These are phyloP conservation scores for Mortierella sp. DNA, from an alignment of 371 early-diverging fungal genomes.

Conservation along the genomic window DNA sequence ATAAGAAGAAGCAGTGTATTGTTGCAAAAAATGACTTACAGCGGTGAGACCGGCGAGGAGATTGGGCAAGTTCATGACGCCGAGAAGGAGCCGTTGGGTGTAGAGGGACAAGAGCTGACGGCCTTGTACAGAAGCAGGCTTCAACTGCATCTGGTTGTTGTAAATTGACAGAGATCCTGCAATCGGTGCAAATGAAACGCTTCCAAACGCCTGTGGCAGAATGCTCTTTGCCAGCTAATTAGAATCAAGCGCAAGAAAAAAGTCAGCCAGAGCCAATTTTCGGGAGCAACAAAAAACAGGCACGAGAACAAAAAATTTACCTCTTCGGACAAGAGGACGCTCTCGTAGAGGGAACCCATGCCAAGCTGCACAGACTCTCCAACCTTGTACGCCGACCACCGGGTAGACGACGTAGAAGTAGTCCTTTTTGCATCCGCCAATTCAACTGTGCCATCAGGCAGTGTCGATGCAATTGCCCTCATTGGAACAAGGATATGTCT, in stretches of 20 bases:
- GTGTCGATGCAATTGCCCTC: constrained; percentile 22
- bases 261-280: no score
- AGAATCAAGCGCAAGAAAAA: neutral
- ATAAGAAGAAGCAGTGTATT: neutral
- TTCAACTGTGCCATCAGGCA: constrained; percentile 25
- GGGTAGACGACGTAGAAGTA: constrained; percentile 29
- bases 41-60: constrained; percentile 36
- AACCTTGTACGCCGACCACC: constrained; percentile 46
- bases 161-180: constrained; percentile 56
- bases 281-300: no score
- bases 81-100: constrained; percentile 46
- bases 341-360: constrained; percentile 50
- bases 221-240: constrained; percentile 45
- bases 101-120: constrained; percentile 45
- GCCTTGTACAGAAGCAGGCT: constrained; percentile 44
- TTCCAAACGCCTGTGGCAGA: constrained; percentile 51
- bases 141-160: constrained; percentile 57
- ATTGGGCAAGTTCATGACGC: constrained; percentile 47
- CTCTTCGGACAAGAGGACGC: constrained; percentile 53
- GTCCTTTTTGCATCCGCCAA: constrained; percentile 39
- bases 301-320: constrained; percentile 4
- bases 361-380: constrained; percentile 50
- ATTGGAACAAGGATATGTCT: constrained; percentile 48
- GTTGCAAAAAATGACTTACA: constrained; percentile 12
- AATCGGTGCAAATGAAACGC: constrained; percentile 39